Percentiles rank a stretch among this genome's conserved stretches.
These are phyloP conservation scores for Sporothrix dimorphospora DNA, from an alignment of 2,329 filamentous ascomycete species.

Conservation along the genomic window DNA sequence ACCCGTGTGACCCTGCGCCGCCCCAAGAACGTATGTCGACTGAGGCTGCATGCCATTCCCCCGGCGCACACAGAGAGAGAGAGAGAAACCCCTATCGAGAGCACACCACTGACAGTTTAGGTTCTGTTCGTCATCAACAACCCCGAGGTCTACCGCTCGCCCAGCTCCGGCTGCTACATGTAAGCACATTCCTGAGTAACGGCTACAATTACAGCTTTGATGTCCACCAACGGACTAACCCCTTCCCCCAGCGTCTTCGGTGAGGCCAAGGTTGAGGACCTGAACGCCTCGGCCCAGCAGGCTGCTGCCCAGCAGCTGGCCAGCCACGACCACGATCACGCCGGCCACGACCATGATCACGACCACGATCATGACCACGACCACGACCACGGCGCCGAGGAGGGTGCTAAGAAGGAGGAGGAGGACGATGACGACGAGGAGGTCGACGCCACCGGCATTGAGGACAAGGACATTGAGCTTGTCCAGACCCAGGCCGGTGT, in stretches of 20 bases:
- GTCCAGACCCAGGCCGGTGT: slow-evolving; percentile 98
- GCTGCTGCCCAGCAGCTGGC: slow-evolving; percentile 95
- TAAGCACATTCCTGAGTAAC: slow-evolving; percentile 55
- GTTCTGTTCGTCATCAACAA: slow-evolving; percentile 99
- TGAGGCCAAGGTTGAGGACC: slow-evolving; percentile 99
- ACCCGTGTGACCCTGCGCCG: slow-evolving; percentile 96
- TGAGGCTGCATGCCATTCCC: background rate
- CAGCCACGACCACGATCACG: slow-evolving; percentile 68
- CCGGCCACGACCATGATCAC: slow-evolving; percentile 70
- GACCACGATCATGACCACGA: slow-evolving; percentile 48
- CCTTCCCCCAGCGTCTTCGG: slow-evolving; percentile 79
- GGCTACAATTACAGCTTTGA: background rate
- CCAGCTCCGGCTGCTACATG: slow-evolving; percentile 99
- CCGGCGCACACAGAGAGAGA: background rate
- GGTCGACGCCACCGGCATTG: slow-evolving; percentile 89
- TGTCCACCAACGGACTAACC: background rate
- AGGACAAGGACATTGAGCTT: slow-evolving; percentile 99
- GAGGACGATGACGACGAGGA: slow-evolving; percentile 91
- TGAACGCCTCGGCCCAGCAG: slow-evolving; percentile 97
- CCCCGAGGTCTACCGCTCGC: slow-evolving; percentile 99
- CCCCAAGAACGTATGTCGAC: slow-evolving; percentile 90
- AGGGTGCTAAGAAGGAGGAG: slow-evolving; percentile 74
- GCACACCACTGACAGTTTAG: slow-evolving; percentile 96
- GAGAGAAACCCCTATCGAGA: slow-evolving; percentile 60
- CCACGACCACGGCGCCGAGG: slow-evolving; percentile 59